phyloP scores from a whole-genome alignment of 1,139 yeast genomes.

The Scheffersomyces titani region DNA sequence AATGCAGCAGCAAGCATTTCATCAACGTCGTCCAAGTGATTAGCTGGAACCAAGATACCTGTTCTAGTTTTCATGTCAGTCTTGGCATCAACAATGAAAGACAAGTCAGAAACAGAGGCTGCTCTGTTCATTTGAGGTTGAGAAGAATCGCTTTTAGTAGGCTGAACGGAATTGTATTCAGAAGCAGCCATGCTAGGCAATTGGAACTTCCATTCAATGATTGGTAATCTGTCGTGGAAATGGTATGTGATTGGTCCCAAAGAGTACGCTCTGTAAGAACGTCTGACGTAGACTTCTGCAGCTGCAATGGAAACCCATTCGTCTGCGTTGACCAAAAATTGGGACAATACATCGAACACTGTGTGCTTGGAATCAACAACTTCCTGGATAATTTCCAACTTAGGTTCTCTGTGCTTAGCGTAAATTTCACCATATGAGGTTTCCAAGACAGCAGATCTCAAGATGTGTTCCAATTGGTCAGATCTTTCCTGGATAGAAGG shows the following conservation, averaged over 20 bases:
- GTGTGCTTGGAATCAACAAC: constrained; percentile 95
- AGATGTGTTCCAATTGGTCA: constrained; percentile 94
- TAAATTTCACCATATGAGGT: constrained; percentile 83
- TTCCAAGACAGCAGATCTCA: constrained; percentile 88
- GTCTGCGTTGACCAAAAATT: constrained; percentile 81
- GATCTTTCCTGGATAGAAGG: constrained; percentile 96
- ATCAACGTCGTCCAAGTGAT: constrained; percentile 86
- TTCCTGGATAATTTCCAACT: constrained; percentile 76
- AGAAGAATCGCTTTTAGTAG: constrained; percentile 33
- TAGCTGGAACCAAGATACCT: constrained; percentile 84
- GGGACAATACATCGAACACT: constrained; percentile 92
- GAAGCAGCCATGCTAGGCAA: constrained; percentile 72
- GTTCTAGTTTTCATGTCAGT: constrained; percentile 63
- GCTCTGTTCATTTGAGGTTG: constrained; percentile 69
- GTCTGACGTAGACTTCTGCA: constrained; percentile 91
- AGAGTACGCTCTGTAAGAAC: constrained; percentile 96
- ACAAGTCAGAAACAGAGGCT: constrained; percentile 88
- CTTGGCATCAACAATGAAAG: constrained; percentile 73
- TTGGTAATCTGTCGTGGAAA: constrained; percentile 61
- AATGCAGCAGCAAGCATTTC: constrained; percentile 78
- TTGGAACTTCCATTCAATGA: constrained; percentile 88
- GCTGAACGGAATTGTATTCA: constrained; percentile 66
- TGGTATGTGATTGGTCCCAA: constrained; percentile 74
- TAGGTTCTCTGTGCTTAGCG: constrained; percentile 80
- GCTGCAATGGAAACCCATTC: constrained; percentile 94